phyloP scores from a whole-genome alignment of 306 rosid species.

The Quercus mongolica region DNA sequence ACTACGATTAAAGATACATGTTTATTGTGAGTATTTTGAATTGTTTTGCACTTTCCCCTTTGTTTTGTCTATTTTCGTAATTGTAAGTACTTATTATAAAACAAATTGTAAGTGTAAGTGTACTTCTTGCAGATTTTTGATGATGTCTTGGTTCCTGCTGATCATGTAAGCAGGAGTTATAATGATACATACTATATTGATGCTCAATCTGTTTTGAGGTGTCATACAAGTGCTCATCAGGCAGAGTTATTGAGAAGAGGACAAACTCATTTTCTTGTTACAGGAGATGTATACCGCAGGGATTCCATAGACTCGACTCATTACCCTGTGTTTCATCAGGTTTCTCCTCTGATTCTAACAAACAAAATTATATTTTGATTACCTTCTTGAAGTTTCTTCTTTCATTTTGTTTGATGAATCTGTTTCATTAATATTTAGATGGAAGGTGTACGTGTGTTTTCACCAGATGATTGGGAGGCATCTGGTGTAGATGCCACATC shows the following conservation, averaged over 20 bases:
- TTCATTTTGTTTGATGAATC: slow-evolving; percentile 4
- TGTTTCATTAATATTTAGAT: slow-evolving; percentile 46
- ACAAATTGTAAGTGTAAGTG: neutral
- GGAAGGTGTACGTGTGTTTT: slow-evolving; percentile 96
- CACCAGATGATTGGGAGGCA: slow-evolving; percentile 67
- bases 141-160: slow-evolving; percentile 95
- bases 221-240: slow-evolving; percentile 98
- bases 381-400: slow-evolving; percentile 13
- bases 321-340: slow-evolving; percentile 98
- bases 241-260: slow-evolving; percentile 81
- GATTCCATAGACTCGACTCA: slow-evolving; percentile 99
- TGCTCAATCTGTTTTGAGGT: slow-evolving; percentile 81
- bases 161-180: slow-evolving; percentile 91
- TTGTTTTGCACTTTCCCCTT: neutral
- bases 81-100: too few relatives aligned
- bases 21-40: neutral
- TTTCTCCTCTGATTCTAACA: slow-evolving; percentile 13
- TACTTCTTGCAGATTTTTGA: slow-evolving; percentile 80
- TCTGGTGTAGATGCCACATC: slow-evolving; percentile 76
- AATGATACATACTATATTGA: slow-evolving; percentile 88
- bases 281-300: slow-evolving; percentile 95
- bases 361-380: slow-evolving; percentile 13
- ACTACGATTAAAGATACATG: neutral
- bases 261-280: slow-evolving; percentile 86
- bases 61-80: slow-evolving; percentile 6